Evolutionary conservation across 2,329 filamentous ascomycete genomes (phyloP), one percentile per base, ranked within the genome.

Genomic region (Ceratocystis albifundus): DNA sequence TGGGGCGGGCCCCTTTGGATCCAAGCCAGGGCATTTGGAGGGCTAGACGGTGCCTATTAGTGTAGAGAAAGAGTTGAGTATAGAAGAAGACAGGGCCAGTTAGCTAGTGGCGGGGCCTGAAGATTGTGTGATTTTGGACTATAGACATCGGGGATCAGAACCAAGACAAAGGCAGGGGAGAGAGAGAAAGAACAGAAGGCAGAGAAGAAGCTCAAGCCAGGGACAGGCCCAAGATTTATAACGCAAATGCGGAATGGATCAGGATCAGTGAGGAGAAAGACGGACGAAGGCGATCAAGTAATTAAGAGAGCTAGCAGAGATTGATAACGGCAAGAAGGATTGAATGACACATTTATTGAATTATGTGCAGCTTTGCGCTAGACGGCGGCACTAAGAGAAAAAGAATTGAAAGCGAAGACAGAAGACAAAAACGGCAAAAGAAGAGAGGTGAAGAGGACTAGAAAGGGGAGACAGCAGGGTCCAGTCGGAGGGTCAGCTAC

Each of bases 281-380:
- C 6, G 46, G 46, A 50, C 17, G 20, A 28, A 28, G 25, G 6
- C 53, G 22, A 57, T 32, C 53, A 57, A 53, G 48, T 25, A 10
- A 8, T 10, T 4, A 28, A 28, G 48, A 53, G 3, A 6, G 12
- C 10, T 30, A 30, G 25, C 12, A n/a, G 25, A 57, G 53, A 57
- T 57, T 57, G 53, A 57, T 32, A 57, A 57, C 53, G 28, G 53
- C 22, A 6, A 28, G 15, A 57, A 57, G 53, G 53, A 57, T 57
- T 22, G 25, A 22, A 32, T 57, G 53, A 30, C 53, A 57, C 28
- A 28, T 57, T 57, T 28, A 17, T 15, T 30, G 17, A 4, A 15
- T 7, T 25, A 22, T 28, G 28, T 57, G 36, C 28, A 57, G 53
- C 8, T 32, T 57, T 15, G 8, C 53, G 53, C 53, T 57, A 57